phyloP scores from a whole-genome alignment of 2,329 filamentous ascomycete species.

The Phaeoacremonium minimum region DNA sequence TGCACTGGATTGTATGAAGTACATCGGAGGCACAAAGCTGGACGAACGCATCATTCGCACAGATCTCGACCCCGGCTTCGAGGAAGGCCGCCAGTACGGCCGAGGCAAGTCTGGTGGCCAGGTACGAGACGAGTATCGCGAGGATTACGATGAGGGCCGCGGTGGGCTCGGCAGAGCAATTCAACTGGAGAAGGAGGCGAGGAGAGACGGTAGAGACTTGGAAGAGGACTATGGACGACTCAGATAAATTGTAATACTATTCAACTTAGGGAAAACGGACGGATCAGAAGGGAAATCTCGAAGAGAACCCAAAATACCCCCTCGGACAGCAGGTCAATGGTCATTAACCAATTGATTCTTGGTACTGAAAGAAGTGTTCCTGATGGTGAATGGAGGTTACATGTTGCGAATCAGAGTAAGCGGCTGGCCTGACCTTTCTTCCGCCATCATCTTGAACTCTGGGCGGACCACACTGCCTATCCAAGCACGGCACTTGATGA shows the following conservation, averaged over 20 bases:
- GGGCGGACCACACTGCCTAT: too few species aligned
- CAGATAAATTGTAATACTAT: constrained; percentile 40
- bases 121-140: constrained; percentile 94
- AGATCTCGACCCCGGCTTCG: constrained; percentile 91
- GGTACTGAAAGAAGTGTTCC: too few species aligned
- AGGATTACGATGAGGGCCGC: constrained; percentile 93
- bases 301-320: too few species aligned
- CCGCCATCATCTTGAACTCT: too few species aligned
- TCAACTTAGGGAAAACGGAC: constrained; percentile 11
- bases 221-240: constrained; percentile 57
- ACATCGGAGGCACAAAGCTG: constrained; percentile 94
- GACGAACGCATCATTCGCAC: constrained; percentile 96
- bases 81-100: constrained; percentile 93
- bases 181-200: constrained; percentile 30
- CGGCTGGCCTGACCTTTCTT: too few species aligned
- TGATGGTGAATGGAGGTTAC: too few species aligned
- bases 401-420: too few species aligned
- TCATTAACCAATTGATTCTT: too few species aligned
- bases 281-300: too few species aligned
- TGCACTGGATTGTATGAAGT: constrained; percentile 97
- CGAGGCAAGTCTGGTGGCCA: constrained; percentile 94
- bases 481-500: too few species aligned
- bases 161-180: constrained; percentile 83
- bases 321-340: too few species aligned
- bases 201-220: constrained; percentile 31